These are phyloP conservation scores for Candida berthetii DNA, from an alignment of 805 yeast species.

Conservation along the genomic window DNA sequence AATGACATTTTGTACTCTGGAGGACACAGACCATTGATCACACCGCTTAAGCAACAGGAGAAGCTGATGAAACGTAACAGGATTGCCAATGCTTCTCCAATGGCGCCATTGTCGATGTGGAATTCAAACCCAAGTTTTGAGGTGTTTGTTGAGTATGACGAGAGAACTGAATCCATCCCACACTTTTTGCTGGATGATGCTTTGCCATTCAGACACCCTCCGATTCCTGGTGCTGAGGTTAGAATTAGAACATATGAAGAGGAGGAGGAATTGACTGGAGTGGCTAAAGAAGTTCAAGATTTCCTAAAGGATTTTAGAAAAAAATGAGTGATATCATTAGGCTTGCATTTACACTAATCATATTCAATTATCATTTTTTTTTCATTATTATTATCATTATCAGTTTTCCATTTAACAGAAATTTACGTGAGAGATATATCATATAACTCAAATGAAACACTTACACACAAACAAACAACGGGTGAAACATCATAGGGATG, in stretches of 20 bases:
- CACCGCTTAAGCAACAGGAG: constrained; percentile 17
- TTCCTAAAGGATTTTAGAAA: constrained; percentile 14
- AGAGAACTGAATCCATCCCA: constrained; percentile 18
- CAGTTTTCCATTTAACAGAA: no score
- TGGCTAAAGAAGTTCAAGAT: constrained; percentile 14
- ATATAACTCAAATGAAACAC: no score
- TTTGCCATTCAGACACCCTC: constrained; percentile 15
- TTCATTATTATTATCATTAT: no score
- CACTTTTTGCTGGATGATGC: constrained; percentile 20
- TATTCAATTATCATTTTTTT: no score
- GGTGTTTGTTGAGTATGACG: constrained; percentile 17
- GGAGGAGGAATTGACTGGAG: constrained; percentile 12
- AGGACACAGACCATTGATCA: constrained; percentile 19
- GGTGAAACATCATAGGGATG: no score
- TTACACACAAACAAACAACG: no score
- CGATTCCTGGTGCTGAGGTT: constrained; percentile 18
- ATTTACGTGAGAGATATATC: no score
- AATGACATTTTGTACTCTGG: constrained; percentile 12
- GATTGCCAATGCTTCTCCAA: constrained; percentile 5
- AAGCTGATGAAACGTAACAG: constrained; percentile 7
- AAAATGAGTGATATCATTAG: background rate
- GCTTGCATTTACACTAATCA: no score
- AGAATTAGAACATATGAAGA: constrained; percentile 20
- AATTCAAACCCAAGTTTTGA: constrained; percentile 18
- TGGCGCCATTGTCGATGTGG: constrained; percentile 17